Evolutionary conservation across 495 filamentous ascomycete species (phyloP).

Genomic region (Talaromyces stipitatus): DNA sequence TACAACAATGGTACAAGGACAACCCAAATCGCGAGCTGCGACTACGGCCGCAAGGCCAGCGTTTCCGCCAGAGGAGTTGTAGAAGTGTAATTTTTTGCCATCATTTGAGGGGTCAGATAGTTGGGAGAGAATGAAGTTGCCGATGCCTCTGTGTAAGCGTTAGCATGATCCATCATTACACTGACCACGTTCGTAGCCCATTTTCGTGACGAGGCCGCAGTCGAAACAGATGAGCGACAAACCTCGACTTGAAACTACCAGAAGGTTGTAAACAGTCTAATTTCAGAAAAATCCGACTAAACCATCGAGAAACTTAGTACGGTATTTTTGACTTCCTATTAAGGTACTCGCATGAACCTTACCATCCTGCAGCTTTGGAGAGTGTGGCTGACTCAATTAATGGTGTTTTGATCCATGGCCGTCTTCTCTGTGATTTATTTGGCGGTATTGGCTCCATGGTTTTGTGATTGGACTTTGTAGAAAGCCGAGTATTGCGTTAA

Average conservation of each 20-base stretch:
- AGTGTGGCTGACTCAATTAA: constrained; percentile 59
- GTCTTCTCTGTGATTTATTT: constrained; percentile 15
- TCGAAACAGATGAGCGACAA: constrained; percentile 1
- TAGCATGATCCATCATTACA: background rate
- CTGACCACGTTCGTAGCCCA: background rate
- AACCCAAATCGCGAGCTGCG: constrained; percentile 55
- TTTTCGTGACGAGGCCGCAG: background rate
- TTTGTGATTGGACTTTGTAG: background rate
- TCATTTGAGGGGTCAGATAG: constrained; percentile 28
- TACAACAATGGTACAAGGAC: constrained; percentile 69
- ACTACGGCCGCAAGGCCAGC: constrained; percentile 85
- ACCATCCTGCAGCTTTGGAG: constrained; percentile 66
- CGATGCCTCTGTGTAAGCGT: constrained; percentile 52
- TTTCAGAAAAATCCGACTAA: constrained; percentile 75
- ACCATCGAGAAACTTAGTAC: constrained; percentile 6
- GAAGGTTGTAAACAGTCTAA: constrained; percentile 84
- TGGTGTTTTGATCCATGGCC: constrained; percentile 65
- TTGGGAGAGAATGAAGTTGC: constrained; percentile 57
- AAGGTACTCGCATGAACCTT: constrained; percentile 9
- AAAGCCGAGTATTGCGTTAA: background rate
- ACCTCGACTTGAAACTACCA: constrained; percentile 88
- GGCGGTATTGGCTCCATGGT: background rate
- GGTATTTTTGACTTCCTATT: constrained; percentile 7
- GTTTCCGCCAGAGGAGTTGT: constrained; percentile 79
- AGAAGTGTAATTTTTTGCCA: constrained; percentile 58